Base-by-base conservation (phyloP, 2,329 filamentous ascomycete genomes). In the Hymenoscyphus fructigenus region DNA sequence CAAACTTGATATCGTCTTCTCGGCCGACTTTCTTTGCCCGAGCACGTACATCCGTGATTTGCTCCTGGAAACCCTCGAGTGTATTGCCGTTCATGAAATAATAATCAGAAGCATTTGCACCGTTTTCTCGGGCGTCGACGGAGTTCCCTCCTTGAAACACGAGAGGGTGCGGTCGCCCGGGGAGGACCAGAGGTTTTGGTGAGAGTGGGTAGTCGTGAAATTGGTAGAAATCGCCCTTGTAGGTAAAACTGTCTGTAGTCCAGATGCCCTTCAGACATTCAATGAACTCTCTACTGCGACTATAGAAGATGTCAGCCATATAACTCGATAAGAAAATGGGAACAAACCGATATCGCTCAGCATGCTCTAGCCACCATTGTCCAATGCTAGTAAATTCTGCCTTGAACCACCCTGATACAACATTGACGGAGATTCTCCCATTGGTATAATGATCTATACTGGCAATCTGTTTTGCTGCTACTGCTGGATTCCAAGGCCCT, bases 21-120 rank as follows among this genome's bases (percentile, higher is more conserved):
- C 82, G 78, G 10, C 79, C 79, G 12, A 79, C 73, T 65, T 79
- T 79, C 62, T 75, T 75, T 2, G 82, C 82, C 0, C 80, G 76
- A 57, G 78, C 78, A 62, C 79, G 79, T 3, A 84, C 82, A 66
- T 83, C 82, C 1, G 73, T 73, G 55, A 84, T 84, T 70, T 84
- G 82, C 10, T 74, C 73, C 55, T 81, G 77, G 72, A 84, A 83
- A 1, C 81, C 81, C 60, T 83, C 82, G 10, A 84, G 77, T 1
- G 82, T 82, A 69, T 84, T 84, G n/a, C 82, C 82, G 68, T 84
- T 84, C 81, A 84, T 84, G 69, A 84, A 84, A 68, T 84, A 84
- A 74, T 80, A 83, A 65, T 84, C 82, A 2, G 76, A 79, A 2
- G 80, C 82, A 26, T 77, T 72, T 0, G 79, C 81, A 0, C 80